Base-by-base conservation (phyloP, 1,284 basidiomycete genomes). In the Trichosporon coremiiforme region DNA sequence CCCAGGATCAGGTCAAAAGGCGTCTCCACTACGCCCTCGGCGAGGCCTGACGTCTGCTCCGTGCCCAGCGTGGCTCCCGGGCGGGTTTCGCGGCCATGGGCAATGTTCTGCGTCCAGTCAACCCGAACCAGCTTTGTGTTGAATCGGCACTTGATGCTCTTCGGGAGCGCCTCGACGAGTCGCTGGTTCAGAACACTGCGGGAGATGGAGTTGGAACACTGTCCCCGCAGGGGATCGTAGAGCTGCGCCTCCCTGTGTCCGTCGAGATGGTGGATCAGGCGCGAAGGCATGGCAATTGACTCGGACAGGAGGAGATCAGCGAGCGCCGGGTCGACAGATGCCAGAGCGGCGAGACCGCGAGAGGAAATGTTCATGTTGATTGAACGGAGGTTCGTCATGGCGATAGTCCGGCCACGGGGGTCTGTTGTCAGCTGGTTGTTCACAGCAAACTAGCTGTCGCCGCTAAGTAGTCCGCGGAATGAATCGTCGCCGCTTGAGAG, bases 291-390 rank as follows among this genome's bases (percentile, higher is more conserved):
- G 73, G 95, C 95, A 82, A 98, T 94, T 31, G 90, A 90, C 60
- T 90, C 87, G 73, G 89, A 84, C 73, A 97, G 84, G 76, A 98
- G 91, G 68, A 89, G 86, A 71, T 90, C 87, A 31, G 91, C 90
- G 65, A 91, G 86, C 41, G 86, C 87, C 31, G 90, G 87, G 83
- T 94, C 90, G 75, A 98, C 89, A 66, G 89, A 88, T 76, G 90
- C 86, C 57, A 98, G 86, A 38, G 95, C 95, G 74, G 90, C 88
- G 69, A 98, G 90, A 71, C 95, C 96, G 67, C 96, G 89, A 70
- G 94, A 89, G 22, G 95, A 98, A 73, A 99, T 94, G 41, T 95
- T 95, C 66, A 99, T 87, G 85, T 99, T 99, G 85, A 99, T 98
- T 68, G 93, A 96, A 70, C 96, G 89, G 76, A 82, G 74, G 71